A percentile compares a stretch with the other conserved stretches of the same genome.
Evolutionary conservation across 2,329 filamentous ascomycete species (phyloP).

Genomic region (Dactylellina leptospora): DNA sequence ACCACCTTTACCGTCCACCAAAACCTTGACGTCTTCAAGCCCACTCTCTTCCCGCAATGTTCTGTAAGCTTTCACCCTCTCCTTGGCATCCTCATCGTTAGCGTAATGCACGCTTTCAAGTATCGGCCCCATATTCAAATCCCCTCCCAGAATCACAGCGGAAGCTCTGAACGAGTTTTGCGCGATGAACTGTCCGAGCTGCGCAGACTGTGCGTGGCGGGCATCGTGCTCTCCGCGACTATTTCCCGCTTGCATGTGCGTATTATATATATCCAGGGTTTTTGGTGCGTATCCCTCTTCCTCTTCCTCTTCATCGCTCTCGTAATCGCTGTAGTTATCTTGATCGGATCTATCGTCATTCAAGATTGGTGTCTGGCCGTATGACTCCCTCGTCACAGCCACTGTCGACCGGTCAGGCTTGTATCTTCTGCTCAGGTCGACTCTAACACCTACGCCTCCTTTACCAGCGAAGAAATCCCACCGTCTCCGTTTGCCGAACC

Average conservation of each 20-base stretch:
- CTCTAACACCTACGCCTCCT: constrained; percentile 30
- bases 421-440: constrained; percentile 40
- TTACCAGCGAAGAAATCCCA: constrained; percentile 51
- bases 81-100: constrained; percentile 33
- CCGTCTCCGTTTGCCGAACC: constrained; percentile 33
- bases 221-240: constrained; percentile 32
- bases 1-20: constrained; percentile 43
- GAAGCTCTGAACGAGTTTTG: constrained; percentile 49
- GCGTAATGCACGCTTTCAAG: constrained; percentile 46
- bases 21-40: constrained; percentile 42
- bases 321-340: constrained; percentile 5
- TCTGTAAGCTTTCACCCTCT: constrained; percentile 44
- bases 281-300: constrained; percentile 30
- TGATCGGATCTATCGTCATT: constrained; percentile 8
- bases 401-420: constrained; percentile 12
- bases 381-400: constrained; percentile 10
- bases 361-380: constrained; percentile 21
- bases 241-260: constrained; percentile 46
- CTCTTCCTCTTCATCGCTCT: constrained; percentile 20
- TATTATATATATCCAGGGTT: constrained; percentile 50
- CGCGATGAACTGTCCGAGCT: constrained; percentile 49
- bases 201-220: constrained; percentile 35
- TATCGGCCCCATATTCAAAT: constrained; percentile 48
- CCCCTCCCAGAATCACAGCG: constrained; percentile 37
- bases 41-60: constrained; percentile 36